Conservation (phyloP, 768 basidiomycete species). For the Suillus discolor region DNA sequence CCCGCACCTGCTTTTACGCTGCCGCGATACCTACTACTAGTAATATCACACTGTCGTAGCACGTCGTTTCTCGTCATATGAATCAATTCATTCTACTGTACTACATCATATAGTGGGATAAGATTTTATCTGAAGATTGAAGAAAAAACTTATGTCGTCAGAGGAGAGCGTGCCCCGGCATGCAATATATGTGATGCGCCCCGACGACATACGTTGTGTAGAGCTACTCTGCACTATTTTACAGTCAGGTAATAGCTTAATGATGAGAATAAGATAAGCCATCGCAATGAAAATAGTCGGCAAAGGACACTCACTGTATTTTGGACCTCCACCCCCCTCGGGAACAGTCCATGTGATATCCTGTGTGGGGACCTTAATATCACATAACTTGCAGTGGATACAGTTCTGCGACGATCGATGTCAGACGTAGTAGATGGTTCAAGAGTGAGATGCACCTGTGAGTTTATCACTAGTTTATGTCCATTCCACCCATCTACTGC, state of each 20-base stretch:
- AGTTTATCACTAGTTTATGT: constrained; percentile 93
- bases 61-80: too few relatives aligned
- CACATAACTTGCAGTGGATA: constrained; percentile 94
- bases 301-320: constrained; percentile 70
- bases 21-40: background rate
- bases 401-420: constrained; percentile 61
- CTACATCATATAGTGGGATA: background rate
- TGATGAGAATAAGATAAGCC: background rate
- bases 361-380: constrained; percentile 94
- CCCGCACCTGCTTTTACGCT: background rate
- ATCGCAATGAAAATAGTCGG: background rate
- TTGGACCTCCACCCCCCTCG: constrained; percentile 95
- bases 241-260: background rate
- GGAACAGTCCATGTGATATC: constrained; percentile 98
- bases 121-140: background rate
- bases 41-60: background rate
- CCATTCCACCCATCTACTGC: constrained; percentile 67
- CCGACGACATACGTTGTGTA: background rate
- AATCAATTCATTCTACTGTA: too few relatives aligned
- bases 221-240: background rate
- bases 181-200: background rate
- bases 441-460: constrained; percentile 62
- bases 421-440: background rate
- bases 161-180: background rate
- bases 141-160: background rate